Base-by-base conservation (phyloP, 805 yeast genomes). In the Komagataella populi region DNA sequence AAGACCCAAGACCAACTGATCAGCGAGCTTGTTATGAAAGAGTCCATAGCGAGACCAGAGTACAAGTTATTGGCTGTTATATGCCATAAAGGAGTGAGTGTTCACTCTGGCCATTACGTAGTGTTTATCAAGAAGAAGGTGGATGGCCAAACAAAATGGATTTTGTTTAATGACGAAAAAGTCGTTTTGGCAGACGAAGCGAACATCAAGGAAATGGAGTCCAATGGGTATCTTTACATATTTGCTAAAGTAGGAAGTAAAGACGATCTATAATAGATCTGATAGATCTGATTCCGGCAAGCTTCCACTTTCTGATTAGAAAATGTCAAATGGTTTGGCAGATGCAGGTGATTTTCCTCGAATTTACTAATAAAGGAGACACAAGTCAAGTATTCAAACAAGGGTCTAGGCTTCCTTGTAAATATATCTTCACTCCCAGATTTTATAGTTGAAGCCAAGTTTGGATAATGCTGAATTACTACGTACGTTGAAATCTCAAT, bases 71-170 rank as follows among this genome's bases (percentile, higher is more conserved):
- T 74, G 47, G 84, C 84, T 0, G 83, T 86, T 4, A 72, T 90
- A 14, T 88, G 96, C 62, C 97, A 89, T 64, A 90, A 89, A 63
- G 97, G 97, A 6, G 72, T 80, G 2, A 84, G 95, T 10, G 84
- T 87, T 1, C 96, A 90, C 57, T 86, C 96, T 0, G 96, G 96
- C 0, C 97, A 89, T 63, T 89, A 89, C 64, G 96, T 90, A 45
- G 86, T 83, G 1, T 89, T 84, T 59, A 70, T 86, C 36, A 75
- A 71, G 52, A 76, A 78, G 53, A 50, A 49, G 1, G 59, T 70
- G 6, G 68, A 69, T 2, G 74, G 70, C 1, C 63, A 59, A 50
- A 61, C 55, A 10, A 68, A 71, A 50, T 88, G 96, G 96, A 83
- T 84, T 2, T 69, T 89, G 46, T 90, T 80, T 68, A 89, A 89